Base-by-base conservation (phyloP, 768 basidiomycete species). In the Leccinum boreale region DNA sequence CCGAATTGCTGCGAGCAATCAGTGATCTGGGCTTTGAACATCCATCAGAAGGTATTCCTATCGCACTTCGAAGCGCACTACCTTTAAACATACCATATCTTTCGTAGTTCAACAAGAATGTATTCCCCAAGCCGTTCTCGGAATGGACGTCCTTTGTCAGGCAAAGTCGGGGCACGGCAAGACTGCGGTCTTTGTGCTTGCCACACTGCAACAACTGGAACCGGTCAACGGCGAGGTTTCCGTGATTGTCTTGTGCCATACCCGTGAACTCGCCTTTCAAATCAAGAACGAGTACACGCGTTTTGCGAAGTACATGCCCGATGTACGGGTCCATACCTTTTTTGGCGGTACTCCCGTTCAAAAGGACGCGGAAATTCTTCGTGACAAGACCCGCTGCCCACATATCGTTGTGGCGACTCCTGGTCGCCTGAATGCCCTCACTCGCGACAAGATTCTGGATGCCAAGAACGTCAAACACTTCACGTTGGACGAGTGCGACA, bases 21-120 rank as follows among this genome's bases (percentile, higher is more conserved):
- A 94, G 92, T 75, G 97, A 99, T 70, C 80, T 99, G n/a, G 97
- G 97, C 73, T 99, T 99, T 70, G 97, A 99, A 75, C 97, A 99
- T 77, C 97, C 97, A 55, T 98, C 96, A 52, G 97, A 99, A 84
- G 97, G 97, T 97, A 65, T 56, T 68, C 54, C 9, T 26, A 5
- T 50, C 5, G 8, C 19, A 50, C 5, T 12, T 21, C n/a, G 39
- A 23, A 36, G 9, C 2, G 33, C 29, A 17, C 55, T 52, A 48
- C 47, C 15, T 57, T 59, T 48, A 55, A 10, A 44, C 55, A 36
- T 28, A 47, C 17, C 5, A 8, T 21, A 15, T 28, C 26, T 14
- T 52, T 60, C 15, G 8, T 68, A 98, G 97, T 99, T 62, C 97
- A 99, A 79, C 97, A 99, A 80, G 97, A 99, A 80, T 98, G 97